These are phyloP conservation scores for Beta corolliflora DNA, from an alignment of 179 eudicot genomes.

Conservation along the genomic window DNA sequence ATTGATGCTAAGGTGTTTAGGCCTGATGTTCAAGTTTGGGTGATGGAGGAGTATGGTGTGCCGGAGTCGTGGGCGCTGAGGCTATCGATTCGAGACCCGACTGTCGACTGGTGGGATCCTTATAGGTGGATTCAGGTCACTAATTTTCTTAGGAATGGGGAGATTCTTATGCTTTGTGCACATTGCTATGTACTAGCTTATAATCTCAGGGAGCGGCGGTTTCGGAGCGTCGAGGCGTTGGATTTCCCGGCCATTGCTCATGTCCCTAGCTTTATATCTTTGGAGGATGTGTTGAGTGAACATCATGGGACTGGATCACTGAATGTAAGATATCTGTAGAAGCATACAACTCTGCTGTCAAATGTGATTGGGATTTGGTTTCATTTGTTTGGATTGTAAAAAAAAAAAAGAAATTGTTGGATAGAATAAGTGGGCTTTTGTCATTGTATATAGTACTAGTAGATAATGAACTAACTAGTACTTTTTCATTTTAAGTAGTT, in stretches of 20 bases:
- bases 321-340: constrained; percentile 33
- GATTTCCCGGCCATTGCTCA: constrained; percentile 36
- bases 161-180: constrained; percentile 34
- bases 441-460: neutral
- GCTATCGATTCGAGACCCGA: constrained; percentile 35
- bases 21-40: constrained; percentile 50
- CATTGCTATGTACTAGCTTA: constrained; percentile 36
- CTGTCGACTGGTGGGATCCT: constrained; percentile 40
- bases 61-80: constrained; percentile 41
- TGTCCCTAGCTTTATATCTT: constrained; percentile 32
- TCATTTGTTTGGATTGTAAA: neutral
- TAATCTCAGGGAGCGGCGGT: constrained; percentile 21
- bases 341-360: neutral
- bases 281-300: constrained; percentile 27
- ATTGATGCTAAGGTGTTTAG: constrained; percentile 39
- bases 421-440: neutral
- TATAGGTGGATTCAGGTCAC: constrained; percentile 36
- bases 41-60: constrained; percentile 53
- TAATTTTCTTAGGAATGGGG: constrained; percentile 35
- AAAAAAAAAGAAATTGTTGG: neutral
- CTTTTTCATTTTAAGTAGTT: neutral
- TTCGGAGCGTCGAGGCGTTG: constrained; percentile 8
- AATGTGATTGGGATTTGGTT: neutral
- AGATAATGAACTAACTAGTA: neutral
- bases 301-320: constrained; percentile 20